Conservation (phyloP, 495 filamentous ascomycete species). For the Penicillium steckii region DNA sequence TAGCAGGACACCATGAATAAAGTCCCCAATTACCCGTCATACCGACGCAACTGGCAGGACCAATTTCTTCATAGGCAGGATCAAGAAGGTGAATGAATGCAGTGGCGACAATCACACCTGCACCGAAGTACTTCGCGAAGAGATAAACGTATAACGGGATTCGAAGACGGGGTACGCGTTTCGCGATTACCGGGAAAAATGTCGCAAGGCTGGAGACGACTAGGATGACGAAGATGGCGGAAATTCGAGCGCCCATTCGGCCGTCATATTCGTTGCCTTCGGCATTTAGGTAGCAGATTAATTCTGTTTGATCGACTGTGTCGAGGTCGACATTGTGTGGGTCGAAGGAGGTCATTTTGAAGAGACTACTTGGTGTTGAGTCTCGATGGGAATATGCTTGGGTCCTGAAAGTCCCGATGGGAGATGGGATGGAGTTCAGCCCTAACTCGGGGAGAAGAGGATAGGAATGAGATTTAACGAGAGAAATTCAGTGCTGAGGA, state of each 20-base stretch:
- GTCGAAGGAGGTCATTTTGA: conserved; percentile 31
- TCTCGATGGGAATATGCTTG: too few species aligned
- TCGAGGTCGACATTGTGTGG: conserved; percentile 39
- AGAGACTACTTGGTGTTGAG: background rate
- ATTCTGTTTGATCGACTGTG: conserved; percentile 28
- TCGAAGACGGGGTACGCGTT: conserved; percentile 51
- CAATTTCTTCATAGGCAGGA: conserved; percentile 53
- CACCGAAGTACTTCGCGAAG: conserved; percentile 70
- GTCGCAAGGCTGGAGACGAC: conserved; percentile 42
- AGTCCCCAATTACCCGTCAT: conserved; percentile 51
- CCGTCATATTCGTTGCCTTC: conserved; percentile 44
- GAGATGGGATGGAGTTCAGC: too few species aligned
- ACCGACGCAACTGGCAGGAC: conserved; percentile 51
- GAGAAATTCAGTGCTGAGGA: background rate
- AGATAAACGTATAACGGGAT: conserved; percentile 69
- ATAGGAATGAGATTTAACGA: background rate
- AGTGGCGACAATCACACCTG: conserved; percentile 70
- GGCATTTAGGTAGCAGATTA: conserved; percentile 38
- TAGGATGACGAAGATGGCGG: conserved; percentile 46
- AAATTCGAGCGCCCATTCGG: conserved; percentile 41
- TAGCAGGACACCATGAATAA: conserved; percentile 44
- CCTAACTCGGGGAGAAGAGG: too few species aligned
- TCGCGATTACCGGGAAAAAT: conserved; percentile 65
- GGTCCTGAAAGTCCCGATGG: too few species aligned
- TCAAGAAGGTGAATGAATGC: conserved; percentile 62